These are phyloP conservation scores for Arthromyces matolae DNA, from an alignment of 768 basidiomycete species.

Conservation along the genomic window DNA sequence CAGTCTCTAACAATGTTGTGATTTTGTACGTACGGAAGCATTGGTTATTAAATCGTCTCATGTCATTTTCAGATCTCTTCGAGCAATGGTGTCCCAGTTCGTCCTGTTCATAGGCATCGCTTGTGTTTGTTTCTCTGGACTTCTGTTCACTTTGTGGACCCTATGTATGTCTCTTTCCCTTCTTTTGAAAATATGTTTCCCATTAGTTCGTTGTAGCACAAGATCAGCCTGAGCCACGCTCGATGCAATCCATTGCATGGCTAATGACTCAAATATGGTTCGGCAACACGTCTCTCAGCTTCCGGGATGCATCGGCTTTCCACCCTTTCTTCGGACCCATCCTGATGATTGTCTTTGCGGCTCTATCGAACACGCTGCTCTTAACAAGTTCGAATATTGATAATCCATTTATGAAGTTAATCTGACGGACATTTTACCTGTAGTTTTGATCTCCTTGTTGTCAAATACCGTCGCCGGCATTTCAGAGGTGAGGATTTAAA, in stretches of 20 bases:
- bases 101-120: constrained; percentile 77
- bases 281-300: constrained; percentile 66
- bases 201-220: constrained; percentile 15
- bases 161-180: constrained; percentile 26
- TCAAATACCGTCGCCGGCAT: constrained; percentile 88
- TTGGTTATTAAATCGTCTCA: not conserved
- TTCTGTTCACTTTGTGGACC: constrained; percentile 52
- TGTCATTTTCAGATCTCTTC: constrained; percentile 53
- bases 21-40: constrained; percentile 47
- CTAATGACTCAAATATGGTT: constrained; percentile 88
- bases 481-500: constrained; percentile 44
- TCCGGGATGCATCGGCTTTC: constrained; percentile 53
- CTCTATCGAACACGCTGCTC: constrained; percentile 72
- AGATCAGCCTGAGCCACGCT: constrained; percentile 26
- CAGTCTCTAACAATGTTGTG: constrained; percentile 73
- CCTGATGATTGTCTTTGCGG: constrained; percentile 77
- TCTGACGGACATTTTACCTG: too few species aligned
- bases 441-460: constrained; percentile 37
- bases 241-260: constrained; percentile 65
- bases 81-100: constrained; percentile 80
- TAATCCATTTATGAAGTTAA: too few species aligned
- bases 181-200: too few species aligned
- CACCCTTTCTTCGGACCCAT: constrained; percentile 73
- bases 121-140: constrained; percentile 76
- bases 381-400: too few species aligned